Percentiles rank a stretch among this genome's conserved stretches.
phyloP scores from a whole-genome alignment of 2,329 filamentous ascomycete species.

The Exophiala oligosperma region DNA sequence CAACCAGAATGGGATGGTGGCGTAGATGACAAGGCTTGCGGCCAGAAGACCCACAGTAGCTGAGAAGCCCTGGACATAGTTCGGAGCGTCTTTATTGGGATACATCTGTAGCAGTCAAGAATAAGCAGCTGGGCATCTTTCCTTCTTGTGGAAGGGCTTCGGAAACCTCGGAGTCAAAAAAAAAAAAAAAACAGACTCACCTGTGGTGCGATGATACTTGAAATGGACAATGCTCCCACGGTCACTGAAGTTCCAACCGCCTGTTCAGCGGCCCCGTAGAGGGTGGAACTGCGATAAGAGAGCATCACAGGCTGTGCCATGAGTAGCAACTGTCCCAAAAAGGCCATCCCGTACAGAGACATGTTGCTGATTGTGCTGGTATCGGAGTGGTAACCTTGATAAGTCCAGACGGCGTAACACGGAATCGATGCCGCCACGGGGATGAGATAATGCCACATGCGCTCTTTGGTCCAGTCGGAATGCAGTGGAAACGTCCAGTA shows the following conservation, averaged over 20 bases:
- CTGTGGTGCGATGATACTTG: slow-evolving; percentile 23
- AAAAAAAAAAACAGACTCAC: background rate
- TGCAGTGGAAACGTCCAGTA: slow-evolving; percentile 23
- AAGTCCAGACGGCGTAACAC: slow-evolving; percentile 27
- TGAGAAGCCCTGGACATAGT: slow-evolving; percentile 18
- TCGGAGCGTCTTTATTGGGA: slow-evolving; percentile 8
- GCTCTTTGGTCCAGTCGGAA: slow-evolving; percentile 26
- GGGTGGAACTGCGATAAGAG: slow-evolving; percentile 14
- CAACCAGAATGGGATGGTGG: slow-evolving; percentile 17
- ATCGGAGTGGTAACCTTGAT: slow-evolving; percentile 20
- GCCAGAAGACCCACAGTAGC: slow-evolving; percentile 15
- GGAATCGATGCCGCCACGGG: slow-evolving; percentile 23
- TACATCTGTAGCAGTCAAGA: slow-evolving; percentile 5
- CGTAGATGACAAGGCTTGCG: slow-evolving; percentile 13
- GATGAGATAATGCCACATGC: slow-evolving; percentile 30
- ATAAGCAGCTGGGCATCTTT: no score
- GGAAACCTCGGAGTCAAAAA: background rate
- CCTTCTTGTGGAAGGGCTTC: background rate
- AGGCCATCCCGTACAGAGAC: slow-evolving; percentile 24
- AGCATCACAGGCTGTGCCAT: slow-evolving; percentile 22
- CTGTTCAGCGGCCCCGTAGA: slow-evolving; percentile 28
- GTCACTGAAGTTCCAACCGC: slow-evolving; percentile 26
- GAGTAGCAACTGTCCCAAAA: slow-evolving; percentile 22
- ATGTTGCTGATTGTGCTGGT: slow-evolving; percentile 16
- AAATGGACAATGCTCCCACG: slow-evolving; percentile 25